phyloP scores from a whole-genome alignment of 2,329 filamentous ascomycete genomes.

The Fusarium metavorans region DNA sequence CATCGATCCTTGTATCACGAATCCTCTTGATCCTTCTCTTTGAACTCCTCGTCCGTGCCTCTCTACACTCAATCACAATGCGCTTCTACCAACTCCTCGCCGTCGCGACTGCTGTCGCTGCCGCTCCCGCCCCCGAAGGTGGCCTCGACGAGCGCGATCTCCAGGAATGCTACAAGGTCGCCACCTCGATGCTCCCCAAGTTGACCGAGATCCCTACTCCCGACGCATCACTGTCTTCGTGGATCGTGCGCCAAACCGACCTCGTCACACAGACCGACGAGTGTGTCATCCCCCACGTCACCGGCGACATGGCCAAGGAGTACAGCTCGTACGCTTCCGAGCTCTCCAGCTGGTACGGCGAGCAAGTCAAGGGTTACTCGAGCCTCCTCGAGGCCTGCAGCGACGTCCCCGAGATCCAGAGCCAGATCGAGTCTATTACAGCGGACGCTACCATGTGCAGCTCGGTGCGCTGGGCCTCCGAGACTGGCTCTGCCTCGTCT shows the following conservation, averaged over 20 bases:
- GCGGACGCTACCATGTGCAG: constrained; percentile 12
- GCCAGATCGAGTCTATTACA: constrained; percentile 5
- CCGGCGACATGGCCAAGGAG: constrained; percentile 43
- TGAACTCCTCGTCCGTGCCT: neutral
- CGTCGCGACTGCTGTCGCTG: constrained; percentile 22
- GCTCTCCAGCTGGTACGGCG: constrained; percentile 40
- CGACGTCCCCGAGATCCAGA: constrained; percentile 43
- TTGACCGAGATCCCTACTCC: constrained; percentile 39
- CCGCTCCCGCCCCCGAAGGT: constrained; percentile 8
- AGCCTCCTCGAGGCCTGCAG: constrained; percentile 43
- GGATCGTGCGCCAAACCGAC: constrained; percentile 36
- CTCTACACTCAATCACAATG: neutral
- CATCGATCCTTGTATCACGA: neutral
- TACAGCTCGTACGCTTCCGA: constrained; percentile 41
- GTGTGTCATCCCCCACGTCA: constrained; percentile 44
- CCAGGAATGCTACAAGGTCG: constrained; percentile 37
- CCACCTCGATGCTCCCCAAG: constrained; percentile 28
- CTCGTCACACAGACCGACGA: constrained; percentile 31
- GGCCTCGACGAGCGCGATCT: constrained; percentile 33
- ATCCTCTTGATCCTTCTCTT: neutral
- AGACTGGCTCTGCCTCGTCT: constrained; percentile 18
- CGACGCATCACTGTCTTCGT: constrained; percentile 28
- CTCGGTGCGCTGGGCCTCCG: constrained; percentile 20
- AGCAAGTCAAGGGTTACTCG: constrained; percentile 29
- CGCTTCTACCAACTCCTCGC: constrained; percentile 15